phyloP scores from a whole-genome alignment of 306 rosid species.

The Gastrolobium villosum region DNA sequence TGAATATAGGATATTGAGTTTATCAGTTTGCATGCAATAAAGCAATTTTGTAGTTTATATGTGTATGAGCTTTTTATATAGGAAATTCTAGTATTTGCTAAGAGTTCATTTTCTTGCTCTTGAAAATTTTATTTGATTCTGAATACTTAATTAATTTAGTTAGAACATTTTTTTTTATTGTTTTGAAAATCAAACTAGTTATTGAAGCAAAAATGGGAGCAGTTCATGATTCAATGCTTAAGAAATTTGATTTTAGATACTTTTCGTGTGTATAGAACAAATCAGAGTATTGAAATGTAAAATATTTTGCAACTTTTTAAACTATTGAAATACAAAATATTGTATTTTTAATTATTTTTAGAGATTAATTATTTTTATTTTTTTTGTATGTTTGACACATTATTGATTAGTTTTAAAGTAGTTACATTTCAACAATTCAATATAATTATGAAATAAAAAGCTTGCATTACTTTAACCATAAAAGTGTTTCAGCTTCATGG shows the following conservation, averaged over 20 bases:
- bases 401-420: neutral
- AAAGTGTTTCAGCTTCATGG: constrained; percentile 27
- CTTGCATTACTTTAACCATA: constrained; percentile 17
- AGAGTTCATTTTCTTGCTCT: constrained; percentile 30
- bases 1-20: constrained; percentile 9
- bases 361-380: neutral
- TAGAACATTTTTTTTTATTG: neutral
- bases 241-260: constrained; percentile 22
- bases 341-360: constrained; percentile 3
- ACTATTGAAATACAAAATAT: constrained; percentile 12
- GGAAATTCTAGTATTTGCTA: neutral
- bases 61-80: neutral
- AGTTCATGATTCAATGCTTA: constrained; percentile 1
- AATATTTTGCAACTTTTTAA: neutral
- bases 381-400: neutral
- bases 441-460: constrained; percentile 16
- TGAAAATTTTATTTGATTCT: constrained; percentile 7
- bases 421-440: constrained; percentile 13
- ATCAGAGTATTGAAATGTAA: neutral
- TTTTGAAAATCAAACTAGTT: neutral
- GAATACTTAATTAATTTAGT: neutral
- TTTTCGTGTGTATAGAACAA: constrained; percentile 8
- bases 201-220: neutral
- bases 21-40: constrained; percentile 21
- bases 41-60: neutral